Evolutionary conservation across 257 asterid species (phyloP).

Genomic region (Plectranthus barbatus): DNA sequence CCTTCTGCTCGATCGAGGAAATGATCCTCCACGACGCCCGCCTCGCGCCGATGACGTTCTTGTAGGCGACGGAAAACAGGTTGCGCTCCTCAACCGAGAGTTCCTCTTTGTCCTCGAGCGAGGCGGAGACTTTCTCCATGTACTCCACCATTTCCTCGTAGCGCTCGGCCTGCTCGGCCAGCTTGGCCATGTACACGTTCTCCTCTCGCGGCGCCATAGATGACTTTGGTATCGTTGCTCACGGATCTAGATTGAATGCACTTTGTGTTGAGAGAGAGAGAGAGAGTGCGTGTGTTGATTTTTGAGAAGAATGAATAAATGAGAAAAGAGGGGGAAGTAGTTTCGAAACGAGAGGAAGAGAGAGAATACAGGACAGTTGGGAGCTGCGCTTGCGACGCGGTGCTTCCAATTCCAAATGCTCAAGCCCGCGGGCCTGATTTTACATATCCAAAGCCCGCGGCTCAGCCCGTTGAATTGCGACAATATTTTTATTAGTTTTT

Average conservation of each 20-base stretch:
- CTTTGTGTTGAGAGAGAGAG: background rate
- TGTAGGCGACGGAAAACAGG: no score
- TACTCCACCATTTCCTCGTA: no score
- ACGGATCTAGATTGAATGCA: background rate
- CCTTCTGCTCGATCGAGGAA: no score
- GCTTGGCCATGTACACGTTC: no score
- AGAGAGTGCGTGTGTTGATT: background rate
- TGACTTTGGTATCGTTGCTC: background rate
- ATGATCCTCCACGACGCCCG: slow-evolving; percentile 35
- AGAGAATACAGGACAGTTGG: slow-evolving; percentile 20
- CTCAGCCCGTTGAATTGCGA: no score
- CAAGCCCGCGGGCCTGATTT: no score
- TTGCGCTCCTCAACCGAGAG: slow-evolving; percentile 25
- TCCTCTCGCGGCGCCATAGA: slow-evolving; percentile 27
- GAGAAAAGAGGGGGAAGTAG: slow-evolving; percentile 13
- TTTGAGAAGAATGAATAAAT: background rate
- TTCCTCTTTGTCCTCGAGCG: slow-evolving; percentile 30
- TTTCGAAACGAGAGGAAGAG: slow-evolving; percentile 26
- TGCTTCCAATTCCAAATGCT: no score
- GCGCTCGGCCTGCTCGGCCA: no score
- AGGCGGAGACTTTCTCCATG: slow-evolving; percentile 31
- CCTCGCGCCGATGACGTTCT: no score
- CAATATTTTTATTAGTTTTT: no score
- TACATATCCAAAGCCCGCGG: no score
- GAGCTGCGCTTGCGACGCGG: slow-evolving; percentile 24